Conservation (phyloP, 495 filamentous ascomycete species). For the Penicillium arizonense region DNA sequence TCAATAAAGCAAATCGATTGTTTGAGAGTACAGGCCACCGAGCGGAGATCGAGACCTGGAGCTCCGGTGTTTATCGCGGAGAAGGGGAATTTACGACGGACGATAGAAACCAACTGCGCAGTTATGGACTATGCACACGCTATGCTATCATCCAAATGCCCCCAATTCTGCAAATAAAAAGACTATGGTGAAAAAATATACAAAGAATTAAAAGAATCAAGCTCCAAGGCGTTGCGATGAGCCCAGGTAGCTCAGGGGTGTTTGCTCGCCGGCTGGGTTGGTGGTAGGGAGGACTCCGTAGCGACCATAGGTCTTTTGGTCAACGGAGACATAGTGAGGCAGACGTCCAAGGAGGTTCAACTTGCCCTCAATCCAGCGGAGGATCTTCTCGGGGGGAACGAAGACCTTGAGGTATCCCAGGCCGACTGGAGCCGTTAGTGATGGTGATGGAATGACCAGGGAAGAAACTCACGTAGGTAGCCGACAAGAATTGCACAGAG, state of each 20-base stretch:
- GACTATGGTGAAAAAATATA: constrained; percentile 33
- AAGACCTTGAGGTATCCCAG: constrained; percentile 83
- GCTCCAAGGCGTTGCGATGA: constrained; percentile 65
- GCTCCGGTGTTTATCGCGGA: constrained; percentile 22
- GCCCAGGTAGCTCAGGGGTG: constrained; percentile 59
- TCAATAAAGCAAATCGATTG: constrained; percentile 10
- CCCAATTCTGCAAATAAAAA: constrained; percentile 12
- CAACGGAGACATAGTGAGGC: constrained; percentile 86
- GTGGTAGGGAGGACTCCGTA: constrained; percentile 80
- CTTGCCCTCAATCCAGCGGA: constrained; percentile 82
- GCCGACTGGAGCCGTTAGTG: constrained; percentile 55
- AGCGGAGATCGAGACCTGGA: constrained; percentile 14
- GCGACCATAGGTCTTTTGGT: constrained; percentile 95
- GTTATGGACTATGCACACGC: constrained; percentile 20
- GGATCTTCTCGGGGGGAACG: constrained; percentile 74
- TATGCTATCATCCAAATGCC: constrained; percentile 28
- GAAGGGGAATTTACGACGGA: constrained; percentile 25
- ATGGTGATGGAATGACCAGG: neutral
- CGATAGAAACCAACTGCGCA: constrained; percentile 24
- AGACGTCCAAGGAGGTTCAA: constrained; percentile 77
- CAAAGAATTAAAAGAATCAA: constrained; percentile 33
- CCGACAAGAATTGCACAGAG: constrained; percentile 77
- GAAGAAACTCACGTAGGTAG: constrained; percentile 68
- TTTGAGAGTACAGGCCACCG: constrained; percentile 6
- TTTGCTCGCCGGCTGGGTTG: constrained; percentile 28